Base-by-base conservation (phyloP, 352 stramenopile genomes). In the Salisapilia sapeloensis region DNA sequence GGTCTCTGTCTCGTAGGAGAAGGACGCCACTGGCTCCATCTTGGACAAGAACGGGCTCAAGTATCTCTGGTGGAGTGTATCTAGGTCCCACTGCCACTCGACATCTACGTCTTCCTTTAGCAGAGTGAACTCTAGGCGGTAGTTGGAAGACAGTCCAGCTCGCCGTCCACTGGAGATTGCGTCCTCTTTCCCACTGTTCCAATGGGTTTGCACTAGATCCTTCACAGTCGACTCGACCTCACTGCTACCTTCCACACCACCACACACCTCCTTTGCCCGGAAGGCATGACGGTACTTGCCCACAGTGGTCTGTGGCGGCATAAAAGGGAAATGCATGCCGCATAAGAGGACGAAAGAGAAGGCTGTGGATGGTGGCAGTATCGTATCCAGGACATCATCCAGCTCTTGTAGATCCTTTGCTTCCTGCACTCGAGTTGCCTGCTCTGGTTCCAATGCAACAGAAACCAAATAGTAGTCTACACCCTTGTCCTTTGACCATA, bases 281-380 rank as follows among this genome's bases (percentile, higher is more conserved):
- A 62, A 87, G n/a, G 60, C 72, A 37, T 85, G 66, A 7, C 56
- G 65, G 38, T 81, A 40, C 22, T 67, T 71, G 17, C 72, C 72
- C 9, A 83, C 50, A 2, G 3, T 53, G 29, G 3, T 38, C 27
- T 9, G 22, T 38, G 12, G 20, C 13, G 4, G 18, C 16, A n/a
- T n/a, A n/a, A n/a, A n/a, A n/a, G n/a, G n/a, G n/a, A n/a, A n/a
- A n/a, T n/a, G n/a, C n/a, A 9, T 7, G 3, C 4, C 18, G 26
- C 46, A 54, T 4, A 54, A 33, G 23, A 54, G 12, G 5, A 49
- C 29, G 19, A 54, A 5, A 10, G 46, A 42, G 28, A 54, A 54
- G 25, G 18, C 25, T 30, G 13, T 20, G 2, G 13, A 35, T 17
- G 39, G 6, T 24, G 34, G 25, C 16, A 45, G 27, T 24, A 42